Evolutionary conservation across 1,139 yeast genomes (phyloP), one percentile per base, ranked within the genome.

Genomic region (Magnusiomyces tetraspermus): DNA sequence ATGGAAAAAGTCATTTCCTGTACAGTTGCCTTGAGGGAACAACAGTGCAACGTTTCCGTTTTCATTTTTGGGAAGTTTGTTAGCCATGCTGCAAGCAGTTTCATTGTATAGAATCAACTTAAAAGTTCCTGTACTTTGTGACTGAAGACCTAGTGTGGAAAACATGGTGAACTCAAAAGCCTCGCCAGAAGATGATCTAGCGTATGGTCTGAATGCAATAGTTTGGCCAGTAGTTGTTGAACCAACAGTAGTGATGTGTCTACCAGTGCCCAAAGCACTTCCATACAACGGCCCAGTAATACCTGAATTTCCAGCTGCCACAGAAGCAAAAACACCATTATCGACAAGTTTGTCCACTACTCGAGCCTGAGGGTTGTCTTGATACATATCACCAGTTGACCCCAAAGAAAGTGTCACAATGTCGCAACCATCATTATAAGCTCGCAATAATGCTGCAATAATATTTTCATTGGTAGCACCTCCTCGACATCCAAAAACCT

Each of bases 221-320:
- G 19, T 13, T 28, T 38, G 45, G 6, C 40, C 42, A 15, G 50
- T 26, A 13, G 50, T 38, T 2, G 52, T 31, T 4, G 52, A 46
- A 13, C 47, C 52, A 5, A 50, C 52, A 4, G 52, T 23, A 13
- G 52, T 48, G n/a, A 46, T 36, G 31, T 24, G 31, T 10, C 23
- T 24, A 19, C 51, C 51, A 13, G 52, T 23, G 10, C 51, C 52
- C 22, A 31, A n/a, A 2, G 21, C 52, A 31, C 55, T 54, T 21
- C 57, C 52, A 43, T 22, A 55, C 17, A 49, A 55, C 2, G 57
- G 53, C 1, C 57, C 57, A 13, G 36, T 23, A 30, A 50, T 44
- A 10, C 57, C 57, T 23, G 52, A 51, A 37, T 55, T 53, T n/a
- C 63, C 63, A 2, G 63, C 63, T 28, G 63, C 61, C 49, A 55